Conservation (phyloP, 805 yeast species). For the Lipomyces anomalus region DNA sequence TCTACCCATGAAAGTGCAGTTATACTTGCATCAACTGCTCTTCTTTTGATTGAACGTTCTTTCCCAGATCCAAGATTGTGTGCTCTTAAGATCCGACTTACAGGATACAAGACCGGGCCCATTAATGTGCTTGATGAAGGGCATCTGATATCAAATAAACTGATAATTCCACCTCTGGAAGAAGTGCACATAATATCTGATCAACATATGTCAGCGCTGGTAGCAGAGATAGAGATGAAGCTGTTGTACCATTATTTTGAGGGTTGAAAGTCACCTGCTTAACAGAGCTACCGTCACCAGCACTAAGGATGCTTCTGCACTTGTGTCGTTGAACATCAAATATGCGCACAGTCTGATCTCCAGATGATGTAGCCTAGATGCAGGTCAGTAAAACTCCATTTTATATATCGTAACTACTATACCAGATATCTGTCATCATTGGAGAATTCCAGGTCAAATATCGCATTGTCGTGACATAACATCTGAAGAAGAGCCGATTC, state of each 20-base stretch:
- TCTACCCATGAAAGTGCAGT: constrained; percentile 13
- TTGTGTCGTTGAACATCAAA: constrained; percentile 12
- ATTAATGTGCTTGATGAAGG: neutral
- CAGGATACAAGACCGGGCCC: neutral
- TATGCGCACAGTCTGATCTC: constrained; percentile 19
- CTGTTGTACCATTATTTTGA: neutral
- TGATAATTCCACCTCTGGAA: constrained; percentile 15
- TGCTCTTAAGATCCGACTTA: constrained; percentile 9
- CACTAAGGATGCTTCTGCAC: constrained; percentile 9
- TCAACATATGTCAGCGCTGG: too few species aligned
- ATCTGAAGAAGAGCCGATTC: constrained; percentile 4
- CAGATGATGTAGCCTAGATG: constrained; percentile 19
- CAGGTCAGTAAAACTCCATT: too few species aligned
- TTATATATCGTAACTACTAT: too few species aligned
- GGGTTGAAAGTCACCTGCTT: constrained; percentile 17
- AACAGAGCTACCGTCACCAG: constrained; percentile 5
- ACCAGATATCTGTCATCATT: constrained; percentile 3
- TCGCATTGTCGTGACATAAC: constrained; percentile 18
- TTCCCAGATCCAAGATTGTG: constrained; percentile 10
- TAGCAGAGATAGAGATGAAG: too few species aligned
- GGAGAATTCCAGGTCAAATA: constrained; percentile 18
- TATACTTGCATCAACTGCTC: constrained; percentile 10
- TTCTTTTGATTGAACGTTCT: constrained; percentile 3
- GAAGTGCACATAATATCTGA: constrained; percentile 3
- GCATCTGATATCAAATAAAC: constrained; percentile 13